Conservation (phyloP, 345 rosid species). For the Euphorbia pulcherrima region DNA sequence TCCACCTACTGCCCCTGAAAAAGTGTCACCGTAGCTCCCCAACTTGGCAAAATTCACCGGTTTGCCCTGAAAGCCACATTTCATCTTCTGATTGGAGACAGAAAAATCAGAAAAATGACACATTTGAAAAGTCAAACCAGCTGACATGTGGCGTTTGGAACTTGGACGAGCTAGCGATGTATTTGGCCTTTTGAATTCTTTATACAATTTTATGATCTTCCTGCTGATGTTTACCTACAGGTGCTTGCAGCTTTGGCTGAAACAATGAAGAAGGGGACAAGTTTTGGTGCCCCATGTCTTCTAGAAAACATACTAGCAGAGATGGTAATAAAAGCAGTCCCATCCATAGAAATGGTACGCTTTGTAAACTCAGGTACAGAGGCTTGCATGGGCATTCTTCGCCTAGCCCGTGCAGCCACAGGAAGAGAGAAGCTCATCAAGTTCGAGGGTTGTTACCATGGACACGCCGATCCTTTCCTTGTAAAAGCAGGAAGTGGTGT, state of each 20-base stretch:
- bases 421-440: slow-evolving; percentile 64
- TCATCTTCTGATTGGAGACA: too few relatives aligned
- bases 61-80: too few relatives aligned
- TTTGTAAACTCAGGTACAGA: slow-evolving; percentile 90
- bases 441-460: slow-evolving; percentile 97
- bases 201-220: background rate
- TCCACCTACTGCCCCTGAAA: too few relatives aligned
- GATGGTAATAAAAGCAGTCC: slow-evolving; percentile 94
- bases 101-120: too few relatives aligned
- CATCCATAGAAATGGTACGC: slow-evolving; percentile 88
- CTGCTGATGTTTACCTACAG: slow-evolving; percentile 32
- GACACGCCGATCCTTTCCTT: slow-evolving; percentile 91
- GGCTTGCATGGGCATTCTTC: slow-evolving; percentile 95
- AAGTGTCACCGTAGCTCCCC: too few relatives aligned
- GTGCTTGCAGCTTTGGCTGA: slow-evolving; percentile 81
- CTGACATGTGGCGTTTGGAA: too few relatives aligned
- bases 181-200: too few relatives aligned
- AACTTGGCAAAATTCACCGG: too few relatives aligned
- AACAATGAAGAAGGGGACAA: slow-evolving; percentile 96
- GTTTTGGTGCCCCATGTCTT: slow-evolving; percentile 99
- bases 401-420: slow-evolving; percentile 91
- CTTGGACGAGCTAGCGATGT: too few relatives aligned
- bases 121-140: too few relatives aligned
- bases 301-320: slow-evolving; percentile 81
- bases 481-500: slow-evolving; percentile 98